Base-by-base conservation (phyloP, 768 basidiomycete species). In the Podaxis sp. region DNA sequence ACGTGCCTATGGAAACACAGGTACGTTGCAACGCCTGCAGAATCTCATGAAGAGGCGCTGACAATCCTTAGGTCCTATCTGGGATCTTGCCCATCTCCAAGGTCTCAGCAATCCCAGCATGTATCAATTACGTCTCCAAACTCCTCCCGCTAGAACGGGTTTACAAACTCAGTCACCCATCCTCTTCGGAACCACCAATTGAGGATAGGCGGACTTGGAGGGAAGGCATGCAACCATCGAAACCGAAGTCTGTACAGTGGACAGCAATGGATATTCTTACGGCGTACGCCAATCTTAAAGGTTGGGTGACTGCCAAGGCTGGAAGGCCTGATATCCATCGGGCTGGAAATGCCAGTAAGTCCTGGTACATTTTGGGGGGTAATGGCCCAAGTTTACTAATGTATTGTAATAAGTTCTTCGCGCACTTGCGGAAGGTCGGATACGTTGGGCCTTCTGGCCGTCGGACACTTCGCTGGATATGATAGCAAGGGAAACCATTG, bases 261-360 rank as follows among this genome's bases (percentile, higher is more conserved):
- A 95, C 93, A 0, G 88, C 95, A 3, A 92, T 90, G 78, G 91
- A 93, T 67, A 81, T 98, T 54, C 81, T 97, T 64, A 86, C 82
- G 4, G 87, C 89, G 2, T 91, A 90, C 72, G 94, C 96, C 1
- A 72, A 83, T 55, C 78, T 81, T 62, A 92, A 90, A 71, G 89
- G 91, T 20, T 94, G 89, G 88, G 74, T 95, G 46, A 98, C 96
- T 36, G 95, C 96, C 10, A 91, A 95, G 73, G 92, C 92, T 4
- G 95, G 94, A 1, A 75, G 96, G 64, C 89, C 95, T 2, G 96
- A 99, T 75, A 77, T 91, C 24, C 88, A 93, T 70, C 84, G 96
- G 46, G 93, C 96, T 2, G 96, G 95, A 36, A 96, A 96, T 72
- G 86, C 87, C 11, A 87, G 95, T 95, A 72, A 73, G 93, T 84